Conservation (phyloP, 2,329 filamentous ascomycete species). For the Verticillium longisporum region DNA sequence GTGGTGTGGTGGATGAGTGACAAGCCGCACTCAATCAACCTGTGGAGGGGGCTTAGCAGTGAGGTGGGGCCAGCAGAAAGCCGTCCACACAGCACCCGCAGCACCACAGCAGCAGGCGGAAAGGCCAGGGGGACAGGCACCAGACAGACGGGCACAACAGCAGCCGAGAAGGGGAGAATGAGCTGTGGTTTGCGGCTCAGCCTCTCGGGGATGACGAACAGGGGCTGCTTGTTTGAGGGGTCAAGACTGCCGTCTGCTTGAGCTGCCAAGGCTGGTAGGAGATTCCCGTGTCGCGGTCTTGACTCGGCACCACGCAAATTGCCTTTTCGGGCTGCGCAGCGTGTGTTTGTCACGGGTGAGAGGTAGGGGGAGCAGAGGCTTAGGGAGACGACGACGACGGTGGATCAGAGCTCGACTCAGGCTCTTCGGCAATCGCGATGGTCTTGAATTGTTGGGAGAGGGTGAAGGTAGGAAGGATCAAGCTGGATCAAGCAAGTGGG, state of each 20-base stretch:
- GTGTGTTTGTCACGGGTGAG: background rate
- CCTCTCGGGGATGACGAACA: background rate
- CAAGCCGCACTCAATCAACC: background rate
- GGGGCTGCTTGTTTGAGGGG: background rate
- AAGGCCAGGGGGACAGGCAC: background rate
- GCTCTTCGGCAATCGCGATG: background rate
- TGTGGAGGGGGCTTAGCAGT: background rate
- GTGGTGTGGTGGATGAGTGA: background rate
- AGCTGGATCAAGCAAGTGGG: no score
- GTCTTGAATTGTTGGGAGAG: background rate
- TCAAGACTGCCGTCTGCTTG: background rate
- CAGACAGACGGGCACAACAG: background rate
- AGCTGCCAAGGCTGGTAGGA: background rate
- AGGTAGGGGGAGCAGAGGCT: background rate
- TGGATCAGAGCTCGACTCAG: background rate
- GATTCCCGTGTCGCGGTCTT: background rate
- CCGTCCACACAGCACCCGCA: background rate
- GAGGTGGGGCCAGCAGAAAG: background rate
- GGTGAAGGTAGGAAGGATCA: background rate
- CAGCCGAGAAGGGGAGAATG: background rate
- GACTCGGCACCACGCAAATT: background rate
- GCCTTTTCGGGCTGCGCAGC: background rate
- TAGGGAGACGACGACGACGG: background rate
- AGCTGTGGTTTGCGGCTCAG: background rate
- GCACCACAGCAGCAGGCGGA: background rate